Evolutionary conservation across 2,329 filamentous ascomycete species (phyloP).

Genomic region (Plectosphaerella cucumerina): DNA sequence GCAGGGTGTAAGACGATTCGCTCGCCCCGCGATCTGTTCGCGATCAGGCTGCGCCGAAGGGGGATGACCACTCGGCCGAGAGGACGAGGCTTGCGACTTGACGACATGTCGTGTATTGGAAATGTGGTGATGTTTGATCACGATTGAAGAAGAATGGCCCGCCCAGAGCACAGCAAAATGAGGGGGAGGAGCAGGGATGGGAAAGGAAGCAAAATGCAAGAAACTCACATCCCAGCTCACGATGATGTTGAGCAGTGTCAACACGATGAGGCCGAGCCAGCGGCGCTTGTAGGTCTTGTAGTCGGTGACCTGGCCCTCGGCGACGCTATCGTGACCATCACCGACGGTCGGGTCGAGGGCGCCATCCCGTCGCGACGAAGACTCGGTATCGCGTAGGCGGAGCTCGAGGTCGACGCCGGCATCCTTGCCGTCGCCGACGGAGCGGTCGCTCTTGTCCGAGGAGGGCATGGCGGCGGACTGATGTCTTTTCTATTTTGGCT

Average conservation of each 20-base stretch:
- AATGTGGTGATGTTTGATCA: not conserved
- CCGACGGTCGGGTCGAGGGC: constrained; percentile 14
- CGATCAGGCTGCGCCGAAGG: not conserved
- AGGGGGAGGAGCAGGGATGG: not conserved
- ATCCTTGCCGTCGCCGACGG: constrained; percentile 1
- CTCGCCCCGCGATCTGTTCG: not conserved
- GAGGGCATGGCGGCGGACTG: not conserved
- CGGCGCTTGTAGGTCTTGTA: constrained; percentile 69
- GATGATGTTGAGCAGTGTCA: constrained; percentile 86
- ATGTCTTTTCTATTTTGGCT: constrained; percentile 3
- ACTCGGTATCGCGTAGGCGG: constrained; percentile 6
- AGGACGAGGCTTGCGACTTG: no score
- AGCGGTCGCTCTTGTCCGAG: not conserved
- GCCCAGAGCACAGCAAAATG: not conserved
- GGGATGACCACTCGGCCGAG: no score
- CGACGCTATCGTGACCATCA: constrained; percentile 17
- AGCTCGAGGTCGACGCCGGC: constrained; percentile 10
- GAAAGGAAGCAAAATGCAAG: no score
- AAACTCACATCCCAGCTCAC: constrained; percentile 89
- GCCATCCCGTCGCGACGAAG: constrained; percentile 3
- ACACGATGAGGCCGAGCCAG: constrained; percentile 81
- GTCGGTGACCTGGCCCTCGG: constrained; percentile 19
- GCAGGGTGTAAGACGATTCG: not conserved
- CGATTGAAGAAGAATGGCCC: not conserved
- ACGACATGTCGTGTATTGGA: not conserved